Conservation (phyloP, 2,329 filamentous ascomycete species). For the Fusarium sp. region DNA sequence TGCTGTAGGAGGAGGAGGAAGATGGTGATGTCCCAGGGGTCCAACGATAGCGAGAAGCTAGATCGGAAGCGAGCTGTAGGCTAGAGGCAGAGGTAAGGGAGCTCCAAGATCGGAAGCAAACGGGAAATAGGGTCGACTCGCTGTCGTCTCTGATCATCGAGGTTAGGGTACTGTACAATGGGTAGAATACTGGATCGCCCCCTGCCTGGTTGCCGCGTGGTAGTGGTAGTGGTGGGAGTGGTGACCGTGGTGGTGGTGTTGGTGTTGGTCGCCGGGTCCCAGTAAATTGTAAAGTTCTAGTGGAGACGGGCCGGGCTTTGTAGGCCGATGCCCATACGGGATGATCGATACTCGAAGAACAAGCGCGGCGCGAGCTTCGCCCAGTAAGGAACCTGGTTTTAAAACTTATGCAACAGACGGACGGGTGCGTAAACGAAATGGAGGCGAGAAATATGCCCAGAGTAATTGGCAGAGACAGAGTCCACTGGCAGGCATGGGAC, state of each 20-base stretch:
- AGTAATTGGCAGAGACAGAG: constrained; percentile 8
- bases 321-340: constrained; percentile 42
- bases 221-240: constrained; percentile 46
- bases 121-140: constrained; percentile 36
- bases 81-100: constrained; percentile 15
- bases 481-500: constrained; percentile 16
- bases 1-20: constrained; percentile 4
- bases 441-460: constrained; percentile 25
- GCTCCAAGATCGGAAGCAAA: constrained; percentile 35
- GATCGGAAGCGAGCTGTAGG: constrained; percentile 34
- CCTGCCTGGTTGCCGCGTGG: constrained; percentile 48
- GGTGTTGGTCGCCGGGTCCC: constrained; percentile 35
- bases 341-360: constrained; percentile 46
- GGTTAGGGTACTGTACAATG: constrained; percentile 25
- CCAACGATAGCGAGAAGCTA: constrained; percentile 23
- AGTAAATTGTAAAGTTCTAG: constrained; percentile 45
- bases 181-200: constrained; percentile 33
- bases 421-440: constrained; percentile 35
- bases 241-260: constrained; percentile 47
- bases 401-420: constrained; percentile 29
- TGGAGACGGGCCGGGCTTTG: constrained; percentile 44
- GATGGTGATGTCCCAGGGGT: constrained; percentile 26
- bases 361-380: constrained; percentile 37
- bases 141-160: constrained; percentile 42
- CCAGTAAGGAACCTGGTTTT: constrained; percentile 15